phyloP scores from a whole-genome alignment of 2,329 filamentous ascomycete species.

The Phaeoacremonium minimum region DNA sequence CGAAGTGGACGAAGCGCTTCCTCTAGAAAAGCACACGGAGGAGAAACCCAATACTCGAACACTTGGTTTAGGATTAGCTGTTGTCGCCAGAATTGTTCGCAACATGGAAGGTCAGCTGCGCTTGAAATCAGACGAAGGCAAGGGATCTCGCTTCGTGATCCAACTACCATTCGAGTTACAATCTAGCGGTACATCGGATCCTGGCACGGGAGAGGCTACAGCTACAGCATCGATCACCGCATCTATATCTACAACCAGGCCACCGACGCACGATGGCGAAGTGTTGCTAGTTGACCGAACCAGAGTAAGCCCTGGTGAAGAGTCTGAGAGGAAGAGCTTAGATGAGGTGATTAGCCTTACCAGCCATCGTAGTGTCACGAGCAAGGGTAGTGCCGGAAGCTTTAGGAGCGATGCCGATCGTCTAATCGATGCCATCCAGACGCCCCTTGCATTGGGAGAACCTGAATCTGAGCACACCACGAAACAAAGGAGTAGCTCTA shows the following conservation, averaged over 20 bases:
- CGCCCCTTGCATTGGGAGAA: constrained; percentile 43
- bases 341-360: constrained; percentile 32
- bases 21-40: constrained; percentile 17
- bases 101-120: constrained; percentile 88
- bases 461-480: constrained; percentile 20
- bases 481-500: constrained; percentile 7
- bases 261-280: constrained; percentile 40
- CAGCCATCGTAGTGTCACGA: constrained; percentile 38
- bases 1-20: constrained; percentile 26
- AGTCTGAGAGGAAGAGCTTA: constrained; percentile 23
- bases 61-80: constrained; percentile 77
- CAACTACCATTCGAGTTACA: constrained; percentile 71
- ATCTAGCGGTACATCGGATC: constrained; percentile 28
- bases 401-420: constrained; percentile 62
- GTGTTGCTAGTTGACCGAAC: constrained; percentile 56
- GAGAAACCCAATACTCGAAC: constrained; percentile 35
- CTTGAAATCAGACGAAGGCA: constrained; percentile 77
- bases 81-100: constrained; percentile 81
- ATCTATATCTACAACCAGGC: constrained; percentile 21
- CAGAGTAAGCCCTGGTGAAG: constrained; percentile 14
- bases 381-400: constrained; percentile 47
- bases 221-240: constrained; percentile 8
- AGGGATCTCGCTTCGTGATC: constrained; percentile 78
- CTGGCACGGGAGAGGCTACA: constrained; percentile 6
- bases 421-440: constrained; percentile 68